Percentiles rank a stretch among this genome's conserved stretches.
Evolutionary conservation across 352 stramenopile species (phyloP).

Genomic region (Blastocystis hominis): DNA sequence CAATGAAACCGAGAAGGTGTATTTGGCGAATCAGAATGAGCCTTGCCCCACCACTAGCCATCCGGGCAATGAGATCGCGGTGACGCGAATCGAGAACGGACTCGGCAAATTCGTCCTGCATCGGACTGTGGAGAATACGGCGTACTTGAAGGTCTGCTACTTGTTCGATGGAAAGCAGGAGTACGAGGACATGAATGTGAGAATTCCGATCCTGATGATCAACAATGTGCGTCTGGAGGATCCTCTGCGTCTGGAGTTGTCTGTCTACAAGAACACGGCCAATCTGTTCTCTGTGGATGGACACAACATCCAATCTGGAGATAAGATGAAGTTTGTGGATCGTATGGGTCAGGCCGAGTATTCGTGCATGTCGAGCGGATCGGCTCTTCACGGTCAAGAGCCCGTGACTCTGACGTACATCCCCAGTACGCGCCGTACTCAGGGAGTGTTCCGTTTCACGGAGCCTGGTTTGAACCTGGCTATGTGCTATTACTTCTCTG

Average conservation of each 20-base stretch:
- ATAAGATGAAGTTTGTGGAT: conserved; percentile 54
- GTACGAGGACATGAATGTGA: neutral
- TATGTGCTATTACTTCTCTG: conserved; percentile 51
- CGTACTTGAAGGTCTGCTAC: conserved; percentile 5
- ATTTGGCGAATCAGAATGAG: neutral
- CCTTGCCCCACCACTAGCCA: neutral
- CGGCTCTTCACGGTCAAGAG: conserved; percentile 27
- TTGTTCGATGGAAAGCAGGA: neutral
- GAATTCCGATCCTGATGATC: conserved; percentile 35
- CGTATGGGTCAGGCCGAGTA: conserved; percentile 47
- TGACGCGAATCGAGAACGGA: neutral
- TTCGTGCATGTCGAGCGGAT: neutral
- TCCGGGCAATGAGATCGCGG: neutral
- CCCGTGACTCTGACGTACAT: conserved; percentile 25
- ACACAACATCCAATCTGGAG: conserved; percentile 16
- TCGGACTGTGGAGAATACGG: neutral
- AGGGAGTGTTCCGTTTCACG: conserved; percentile 39
- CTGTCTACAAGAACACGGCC: neutral
- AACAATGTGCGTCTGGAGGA: conserved; percentile 3
- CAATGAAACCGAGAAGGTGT: neutral
- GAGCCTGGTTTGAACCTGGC: conserved; percentile 29
- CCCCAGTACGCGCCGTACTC: neutral
- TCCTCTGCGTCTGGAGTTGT: neutral
- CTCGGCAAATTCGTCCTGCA: neutral
- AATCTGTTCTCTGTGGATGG: conserved; percentile 37